Base-by-base conservation (phyloP, 805 yeast genomes). In the Wickerhamomyces bisporus region DNA sequence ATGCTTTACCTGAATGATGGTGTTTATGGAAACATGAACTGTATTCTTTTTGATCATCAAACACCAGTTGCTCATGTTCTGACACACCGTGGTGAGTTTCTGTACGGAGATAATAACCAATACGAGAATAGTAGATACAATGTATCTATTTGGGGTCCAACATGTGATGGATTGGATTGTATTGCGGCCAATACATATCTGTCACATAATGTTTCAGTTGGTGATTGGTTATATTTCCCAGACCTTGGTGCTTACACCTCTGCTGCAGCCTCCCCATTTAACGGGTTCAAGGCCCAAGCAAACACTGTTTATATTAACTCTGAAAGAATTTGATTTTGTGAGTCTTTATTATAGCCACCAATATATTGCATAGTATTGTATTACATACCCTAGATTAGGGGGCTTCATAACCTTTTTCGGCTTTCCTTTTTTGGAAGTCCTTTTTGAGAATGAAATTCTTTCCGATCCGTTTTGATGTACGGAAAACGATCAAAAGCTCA, bases 151-250 rank as follows among this genome's bases (percentile, higher is more conserved):
- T 91, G 98, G 98, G 98, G 98, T 6, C 98, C 98, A 32, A 91
- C 98, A 15, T 91, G 98, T 65, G 98, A 91, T 63, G 97, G 97
- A 3, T 70, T 91, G 45, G 98, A 91, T 61, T 83, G 95, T 60
- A 77, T 91, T 41, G 60, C 83, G 15, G 59, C 67, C 33, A 68
- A 65, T 26, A 66, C 77, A 42, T 50, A 49, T 26, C 67, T 91
- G 52, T 68, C 79, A 15, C 68, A 73, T 38, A 77, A 78, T 28
- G 78, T 87, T 31, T 66, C 69, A 16, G 81, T 84, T 30, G 98
- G 97, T 8, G 98, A 91, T 60, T 91, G 98, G 98, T 58, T 91
- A 40, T 86, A 79, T 61, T 89, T 91, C 64, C 70, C 80, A 24
- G 70, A 79, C 48, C 61, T 85, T 41, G 98, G 98, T 14, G 97